phyloP scores from a whole-genome alignment of 257 asterid species.

The Ajuga chamaepitys region DNA sequence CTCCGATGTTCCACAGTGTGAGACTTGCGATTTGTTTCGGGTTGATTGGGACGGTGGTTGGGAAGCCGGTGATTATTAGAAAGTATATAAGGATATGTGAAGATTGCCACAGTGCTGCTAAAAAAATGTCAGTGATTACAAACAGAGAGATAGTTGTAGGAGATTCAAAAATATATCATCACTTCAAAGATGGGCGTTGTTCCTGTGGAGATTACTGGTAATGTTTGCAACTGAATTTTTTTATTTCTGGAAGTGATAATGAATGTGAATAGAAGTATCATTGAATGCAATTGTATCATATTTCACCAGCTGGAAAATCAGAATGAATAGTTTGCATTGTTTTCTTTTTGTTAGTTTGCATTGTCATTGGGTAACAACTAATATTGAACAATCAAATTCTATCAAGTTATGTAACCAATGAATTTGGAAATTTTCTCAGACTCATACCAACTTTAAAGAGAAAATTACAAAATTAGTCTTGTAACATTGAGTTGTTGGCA shows the following conservation, averaged over 20 bases:
- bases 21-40: slow-evolving; percentile 59
- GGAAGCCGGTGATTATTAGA: slow-evolving; percentile 43
- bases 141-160: slow-evolving; percentile 57
- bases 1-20: slow-evolving; percentile 44
- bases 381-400: no score
- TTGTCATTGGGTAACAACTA: no score
- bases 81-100: slow-evolving; percentile 54
- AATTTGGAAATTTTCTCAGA: no score
- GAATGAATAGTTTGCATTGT: no score
- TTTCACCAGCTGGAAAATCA: background rate
- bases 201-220: slow-evolving; percentile 77
- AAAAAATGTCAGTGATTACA: slow-evolving; percentile 39
- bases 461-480: no score
- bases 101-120: slow-evolving; percentile 50
- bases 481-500: no score
- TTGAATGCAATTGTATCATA: background rate
- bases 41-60: slow-evolving; percentile 36
- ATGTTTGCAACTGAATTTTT: background rate
- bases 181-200: slow-evolving; percentile 46
- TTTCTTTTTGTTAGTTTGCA: no score
- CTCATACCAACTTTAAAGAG: no score
- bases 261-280: background rate
- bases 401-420: no score
- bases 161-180: slow-evolving; percentile 54
- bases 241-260: no score